phyloP scores from a whole-genome alignment of 176 grass and related monocot species.

The Chrysopogon serrulatus region DNA sequence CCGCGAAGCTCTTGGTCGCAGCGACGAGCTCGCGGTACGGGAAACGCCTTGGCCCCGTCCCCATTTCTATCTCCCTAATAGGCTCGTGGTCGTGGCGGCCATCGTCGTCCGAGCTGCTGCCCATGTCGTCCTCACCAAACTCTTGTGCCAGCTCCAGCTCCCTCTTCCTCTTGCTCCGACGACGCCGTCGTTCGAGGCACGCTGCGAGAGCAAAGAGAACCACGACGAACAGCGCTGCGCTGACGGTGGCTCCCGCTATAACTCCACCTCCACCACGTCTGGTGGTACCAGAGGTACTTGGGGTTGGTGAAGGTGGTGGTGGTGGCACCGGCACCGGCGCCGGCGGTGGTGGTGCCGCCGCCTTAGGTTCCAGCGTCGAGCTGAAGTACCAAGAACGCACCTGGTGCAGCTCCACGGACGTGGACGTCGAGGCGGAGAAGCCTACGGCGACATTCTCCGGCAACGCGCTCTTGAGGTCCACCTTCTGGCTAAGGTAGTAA shows the following conservation, averaged over 20 bases:
- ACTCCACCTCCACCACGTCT: not conserved
- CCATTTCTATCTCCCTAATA: conserved; percentile 30
- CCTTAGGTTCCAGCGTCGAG: conserved; percentile 5
- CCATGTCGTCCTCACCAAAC: not conserved
- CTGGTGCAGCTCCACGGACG: conserved; percentile 27
- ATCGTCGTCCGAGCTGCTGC: not conserved
- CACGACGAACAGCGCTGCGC: not conserved
- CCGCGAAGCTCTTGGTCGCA: conserved; percentile 30
- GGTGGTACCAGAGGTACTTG: not conserved
- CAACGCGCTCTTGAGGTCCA: conserved; percentile 34
- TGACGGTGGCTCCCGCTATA: not conserved
- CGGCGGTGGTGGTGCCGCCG: too few species aligned
- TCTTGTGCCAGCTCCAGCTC: not conserved
- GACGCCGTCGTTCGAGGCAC: not conserved
- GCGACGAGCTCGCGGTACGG: conserved; percentile 25
- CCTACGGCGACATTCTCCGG: conserved; percentile 43
- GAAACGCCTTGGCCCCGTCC: conserved; percentile 27
- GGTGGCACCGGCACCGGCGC: too few species aligned
- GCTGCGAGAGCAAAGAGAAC: not conserved
- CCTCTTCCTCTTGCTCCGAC: not conserved
- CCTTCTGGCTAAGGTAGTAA: not conserved
- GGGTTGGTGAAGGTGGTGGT: too few species aligned
- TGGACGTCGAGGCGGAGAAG: conserved; percentile 45
- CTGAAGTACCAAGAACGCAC: conserved; percentile 45
- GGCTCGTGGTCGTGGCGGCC: not conserved